Conservation (phyloP, 768 basidiomycete genomes). For the Mycena rebaudengoi region DNA sequence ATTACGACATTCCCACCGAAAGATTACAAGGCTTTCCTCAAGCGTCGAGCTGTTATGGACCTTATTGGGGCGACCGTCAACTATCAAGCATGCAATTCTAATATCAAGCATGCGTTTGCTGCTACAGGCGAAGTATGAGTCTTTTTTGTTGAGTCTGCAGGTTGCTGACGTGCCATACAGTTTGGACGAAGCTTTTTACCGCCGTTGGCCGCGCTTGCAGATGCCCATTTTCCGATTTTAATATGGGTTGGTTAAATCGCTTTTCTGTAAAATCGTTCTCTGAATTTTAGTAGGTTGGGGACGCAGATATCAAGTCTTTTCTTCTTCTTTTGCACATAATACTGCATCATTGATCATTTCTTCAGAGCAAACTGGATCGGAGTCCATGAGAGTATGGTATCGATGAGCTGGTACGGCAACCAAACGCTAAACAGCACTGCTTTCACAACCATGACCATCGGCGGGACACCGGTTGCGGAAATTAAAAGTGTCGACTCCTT, state of each 20-base stretch:
- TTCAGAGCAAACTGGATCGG: constrained; percentile 50
- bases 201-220: constrained; percentile 40
- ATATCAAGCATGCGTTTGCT: constrained; percentile 32
- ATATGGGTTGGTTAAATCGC: constrained; percentile 42
- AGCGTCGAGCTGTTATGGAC: constrained; percentile 34
- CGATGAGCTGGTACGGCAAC: constrained; percentile 59
- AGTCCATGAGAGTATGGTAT: constrained; percentile 45
- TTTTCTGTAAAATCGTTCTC: background rate
- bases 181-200: constrained; percentile 45
- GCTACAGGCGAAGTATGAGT: constrained; percentile 44
- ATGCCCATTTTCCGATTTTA: constrained; percentile 44
- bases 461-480: constrained; percentile 46
- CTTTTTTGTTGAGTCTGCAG: background rate
- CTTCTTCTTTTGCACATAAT: background rate
- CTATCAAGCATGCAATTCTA: constrained; percentile 44
- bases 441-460: constrained; percentile 41
- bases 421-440: constrained; percentile 47
- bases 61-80: constrained; percentile 47
- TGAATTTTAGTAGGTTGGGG: constrained; percentile 38
- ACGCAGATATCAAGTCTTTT: constrained; percentile 43
- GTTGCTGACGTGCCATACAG: constrained; percentile 10
- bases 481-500: constrained; percentile 57
- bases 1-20: constrained; percentile 47
- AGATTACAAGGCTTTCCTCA: constrained; percentile 46
- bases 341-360: background rate